Percentiles rank a stretch among this genome's conserved stretches.
phyloP scores from a whole-genome alignment of 768 basidiomycete species.

The Russula earlei region DNA sequence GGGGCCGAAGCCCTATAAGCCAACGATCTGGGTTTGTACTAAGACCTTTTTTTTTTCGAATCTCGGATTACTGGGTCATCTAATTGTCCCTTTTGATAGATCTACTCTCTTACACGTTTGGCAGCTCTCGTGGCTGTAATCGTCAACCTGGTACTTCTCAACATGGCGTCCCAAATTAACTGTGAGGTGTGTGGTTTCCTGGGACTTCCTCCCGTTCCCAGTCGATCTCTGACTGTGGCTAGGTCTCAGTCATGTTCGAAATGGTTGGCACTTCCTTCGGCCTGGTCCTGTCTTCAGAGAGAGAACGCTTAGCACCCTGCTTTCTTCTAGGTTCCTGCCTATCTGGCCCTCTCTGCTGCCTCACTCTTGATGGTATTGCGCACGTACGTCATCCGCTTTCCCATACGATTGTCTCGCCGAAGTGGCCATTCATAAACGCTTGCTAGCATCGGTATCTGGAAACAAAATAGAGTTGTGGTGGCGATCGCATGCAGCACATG shows the following conservation, averaged over 20 bases:
- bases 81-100: background rate
- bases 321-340: background rate
- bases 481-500: background rate
- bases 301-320: background rate
- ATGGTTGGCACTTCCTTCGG: background rate
- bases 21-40: background rate
- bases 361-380: slow-evolving; percentile 5
- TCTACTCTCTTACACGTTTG: background rate
- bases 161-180: background rate
- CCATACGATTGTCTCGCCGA: background rate
- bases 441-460: slow-evolving; percentile 6
- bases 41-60: too few relatives aligned
- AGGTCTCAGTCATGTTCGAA: background rate
- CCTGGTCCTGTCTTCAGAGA: background rate
- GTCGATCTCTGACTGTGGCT: background rate
- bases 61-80: background rate
- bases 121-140: background rate
- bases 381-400: background rate
- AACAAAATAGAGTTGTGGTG: background rate
- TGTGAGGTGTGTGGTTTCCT: background rate
- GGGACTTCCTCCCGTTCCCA: background rate
- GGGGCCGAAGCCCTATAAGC: background rate
- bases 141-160: background rate
- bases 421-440: background rate
- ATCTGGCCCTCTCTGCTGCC: background rate